Evolutionary conservation across 2,329 filamentous ascomycete species (phyloP).

Genomic region (Didymella keratinophila): DNA sequence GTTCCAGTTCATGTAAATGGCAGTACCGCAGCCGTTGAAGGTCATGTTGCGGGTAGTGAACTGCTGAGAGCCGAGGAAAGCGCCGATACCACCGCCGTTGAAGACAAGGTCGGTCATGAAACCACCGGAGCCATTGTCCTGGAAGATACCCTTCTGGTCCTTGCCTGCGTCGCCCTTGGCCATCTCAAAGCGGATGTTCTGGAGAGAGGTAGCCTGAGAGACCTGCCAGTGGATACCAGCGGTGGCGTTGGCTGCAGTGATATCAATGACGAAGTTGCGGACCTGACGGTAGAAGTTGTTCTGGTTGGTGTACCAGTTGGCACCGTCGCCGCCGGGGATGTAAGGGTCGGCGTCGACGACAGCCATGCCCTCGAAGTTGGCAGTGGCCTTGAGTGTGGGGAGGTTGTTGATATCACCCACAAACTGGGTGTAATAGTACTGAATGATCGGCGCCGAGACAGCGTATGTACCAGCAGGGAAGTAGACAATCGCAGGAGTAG

Average conservation of each 20-base stretch:
- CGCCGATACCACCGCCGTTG: conserved; percentile 67
- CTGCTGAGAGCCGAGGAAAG: conserved; percentile 70
- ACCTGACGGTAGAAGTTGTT: conserved; percentile 65
- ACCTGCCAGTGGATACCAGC: conserved; percentile 73
- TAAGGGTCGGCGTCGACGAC: conserved; percentile 92
- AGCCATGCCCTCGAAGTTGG: conserved; percentile 79
- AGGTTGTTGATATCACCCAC: conserved; percentile 78
- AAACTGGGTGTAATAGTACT: conserved; percentile 93
- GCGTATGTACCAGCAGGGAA: conserved; percentile 89
- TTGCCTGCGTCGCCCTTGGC: conserved; percentile 53
- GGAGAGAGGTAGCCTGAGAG: conserved; percentile 69
- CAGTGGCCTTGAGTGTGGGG: conserved; percentile 74
- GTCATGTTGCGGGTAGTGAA: conserved; percentile 62
- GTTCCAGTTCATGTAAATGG: conserved; percentile 64
- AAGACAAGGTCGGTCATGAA: conserved; percentile 68
- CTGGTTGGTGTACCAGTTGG: conserved; percentile 62
- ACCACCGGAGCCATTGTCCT: conserved; percentile 68
- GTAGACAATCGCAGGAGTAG: conserved; percentile 86
- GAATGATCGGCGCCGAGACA: conserved; percentile 79
- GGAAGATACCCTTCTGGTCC: conserved; percentile 66
- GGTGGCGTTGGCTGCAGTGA: conserved; percentile 49
- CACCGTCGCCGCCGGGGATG: conserved; percentile 63
- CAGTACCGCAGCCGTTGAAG: conserved; percentile 59
- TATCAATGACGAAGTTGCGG: conserved; percentile 62
- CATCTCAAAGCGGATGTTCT: conserved; percentile 69